Base-by-base conservation (phyloP, 768 basidiomycete species). In the Tricholoma matsutake region DNA sequence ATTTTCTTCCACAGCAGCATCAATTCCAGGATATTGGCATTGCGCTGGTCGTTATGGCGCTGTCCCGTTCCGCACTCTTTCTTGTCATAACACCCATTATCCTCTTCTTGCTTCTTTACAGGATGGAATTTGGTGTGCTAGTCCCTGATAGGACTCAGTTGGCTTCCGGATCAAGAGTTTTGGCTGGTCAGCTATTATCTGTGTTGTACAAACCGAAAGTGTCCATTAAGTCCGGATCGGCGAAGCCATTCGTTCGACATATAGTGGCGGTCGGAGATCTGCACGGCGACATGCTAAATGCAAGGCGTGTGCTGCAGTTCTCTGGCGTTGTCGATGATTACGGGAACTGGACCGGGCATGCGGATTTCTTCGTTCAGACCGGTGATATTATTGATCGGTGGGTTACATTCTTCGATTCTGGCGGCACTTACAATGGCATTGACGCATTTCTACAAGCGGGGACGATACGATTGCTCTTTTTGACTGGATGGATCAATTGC, bases 361-460 rank as follows among this genome's bases (percentile, higher is more conserved):
- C 89, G 1, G 91, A 94, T 69, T 86, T 89, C 51, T 87, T 98
- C 60, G 94, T 97, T 16, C 96, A 98, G 78, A 97, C 95, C 0
- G 96, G 95, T 2, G 95, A 98, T 73, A 95, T 97, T 32, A 91
- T 98, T 58, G 95, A 97, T 75, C 78, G 95, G 94, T 90, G 62
- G 47, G 80, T 69, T 29, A 1, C 9, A 22, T 31, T 22, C 22
- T 32, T 20, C 13, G 18, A 22, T 37, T 20, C 18, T 16, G 11
- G 35, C 29, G 16, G 28, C 4, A n/a, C n/a, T 43, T 22, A 16
- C 13, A 18, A 37, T 10, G n/a, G 25, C 22, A 55, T n/a, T 31
- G 51, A 32, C 3, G n/a, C 8, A 14, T 32, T 32, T n/a, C 9
- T 13, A 18, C 51, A 61, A 92, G 94, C 65, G 95, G 95, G 0